Conservation (phyloP, 495 filamentous ascomycete species). For the Tuber magnatum region DNA sequence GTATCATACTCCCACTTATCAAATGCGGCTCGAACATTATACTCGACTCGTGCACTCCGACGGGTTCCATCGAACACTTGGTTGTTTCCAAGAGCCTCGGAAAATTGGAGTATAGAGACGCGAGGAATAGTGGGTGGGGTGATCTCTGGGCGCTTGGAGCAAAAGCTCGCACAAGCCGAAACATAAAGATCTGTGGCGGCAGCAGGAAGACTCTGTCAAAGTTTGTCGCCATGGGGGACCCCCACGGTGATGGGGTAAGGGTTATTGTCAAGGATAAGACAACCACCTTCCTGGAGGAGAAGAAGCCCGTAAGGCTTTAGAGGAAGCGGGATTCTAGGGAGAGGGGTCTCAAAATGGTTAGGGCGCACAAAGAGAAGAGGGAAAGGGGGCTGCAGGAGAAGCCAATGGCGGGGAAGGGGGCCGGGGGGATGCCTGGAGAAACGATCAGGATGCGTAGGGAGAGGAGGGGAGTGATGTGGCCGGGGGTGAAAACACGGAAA, state of each 20-base stretch:
- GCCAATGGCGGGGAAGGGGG: constrained; percentile 4
- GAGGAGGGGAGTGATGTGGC: constrained; percentile 5
- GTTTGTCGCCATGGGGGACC: constrained; percentile 31
- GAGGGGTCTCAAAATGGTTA: constrained; percentile 39
- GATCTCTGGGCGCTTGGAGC: constrained; percentile 87
- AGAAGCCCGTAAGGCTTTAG: constrained; percentile 4
- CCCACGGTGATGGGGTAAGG: constrained; percentile 31
- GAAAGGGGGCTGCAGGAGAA: constrained; percentile 25
- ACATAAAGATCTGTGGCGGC: constrained; percentile 46
- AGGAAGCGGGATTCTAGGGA: constrained; percentile 25
- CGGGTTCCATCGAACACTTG: constrained; percentile 81
- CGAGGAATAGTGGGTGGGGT: constrained; percentile 79
- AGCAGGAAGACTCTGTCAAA: constrained; percentile 23
- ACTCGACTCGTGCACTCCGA: constrained; percentile 79
- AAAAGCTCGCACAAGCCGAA: constrained; percentile 64
- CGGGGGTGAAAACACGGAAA: not conserved
- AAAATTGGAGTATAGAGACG: constrained; percentile 76
- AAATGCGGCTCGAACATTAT: constrained; percentile 84
- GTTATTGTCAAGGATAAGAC: constrained; percentile 33
- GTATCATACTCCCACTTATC: constrained; percentile 66
- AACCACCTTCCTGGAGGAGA: not conserved
- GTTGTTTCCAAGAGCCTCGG: constrained; percentile 73
- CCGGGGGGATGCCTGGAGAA: not conserved
- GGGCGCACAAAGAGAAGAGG: constrained; percentile 43
- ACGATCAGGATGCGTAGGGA: not conserved